Evolutionary conservation across 2,329 filamentous ascomycete species (phyloP), one percentile per base, ranked within the genome.

Genomic region (Capronia americana): DNA sequence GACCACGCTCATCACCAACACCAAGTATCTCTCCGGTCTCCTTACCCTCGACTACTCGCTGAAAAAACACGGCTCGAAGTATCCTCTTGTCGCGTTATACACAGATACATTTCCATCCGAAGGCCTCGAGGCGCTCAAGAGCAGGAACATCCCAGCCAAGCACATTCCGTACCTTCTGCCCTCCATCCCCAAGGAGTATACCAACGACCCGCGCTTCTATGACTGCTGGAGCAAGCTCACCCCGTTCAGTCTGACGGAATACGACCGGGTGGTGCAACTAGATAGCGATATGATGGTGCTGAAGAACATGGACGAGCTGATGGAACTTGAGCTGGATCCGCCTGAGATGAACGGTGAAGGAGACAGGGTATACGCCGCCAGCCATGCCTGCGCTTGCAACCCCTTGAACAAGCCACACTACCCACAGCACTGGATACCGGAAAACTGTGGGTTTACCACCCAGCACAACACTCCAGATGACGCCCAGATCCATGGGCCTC

Each of bases 171-270:
- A 91, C 77, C 85, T 97, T 46, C 82, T 91, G 11, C 92, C 92
- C 1, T 84, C 85, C 2, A 78, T 83, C 38, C 77, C 81, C 58
- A 88, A 88, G 67, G 88, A 91, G 79, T 96, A 88, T 81, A 85
- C 82, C 73, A 86, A 90, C 68, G 92, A 96, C 78, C 88, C 90
- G 57, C 89, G 93, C 72, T 96, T 96, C 84, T 90, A 92, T 79
- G 92, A 96, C 78, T 93, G 90, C 83, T 97, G 92, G 92, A 91
- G 86, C 78, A 97, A 96, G 80, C 86, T 97, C 30, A 86, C 89
- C 17, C 88, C 90, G 5, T 97, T 96, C 77, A 88, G 86, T 24
- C 83, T 96, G 34, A 84, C 84, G 20, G 88, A 93, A 76, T 96
- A 93, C 79, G 84, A 89, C 28, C 86, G 92, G 48, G 87, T 96